Percentiles rank a stretch among this genome's conserved stretches.
These are phyloP conservation scores for Plasmodium knowlesi DNA, from an alignment of 169 alveolate genomes.

Conservation along the genomic window DNA sequence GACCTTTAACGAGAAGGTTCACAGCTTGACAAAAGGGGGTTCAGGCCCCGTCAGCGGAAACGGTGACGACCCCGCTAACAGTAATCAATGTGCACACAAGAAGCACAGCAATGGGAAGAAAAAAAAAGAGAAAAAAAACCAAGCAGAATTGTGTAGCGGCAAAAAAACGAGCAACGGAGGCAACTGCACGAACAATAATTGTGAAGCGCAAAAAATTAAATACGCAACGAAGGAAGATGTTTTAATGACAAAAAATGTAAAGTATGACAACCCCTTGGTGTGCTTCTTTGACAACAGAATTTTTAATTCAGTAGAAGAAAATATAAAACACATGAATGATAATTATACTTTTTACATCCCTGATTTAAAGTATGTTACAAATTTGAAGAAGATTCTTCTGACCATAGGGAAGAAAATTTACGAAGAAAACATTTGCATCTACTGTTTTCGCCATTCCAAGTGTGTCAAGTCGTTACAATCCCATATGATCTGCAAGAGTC, in stretches of 20 bases:
- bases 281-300: slow-evolving; percentile 80
- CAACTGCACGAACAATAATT: background rate
- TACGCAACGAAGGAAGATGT: slow-evolving; percentile 63
- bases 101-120: slow-evolving; percentile 25
- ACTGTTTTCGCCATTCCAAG: slow-evolving; percentile 65
- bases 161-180: background rate
- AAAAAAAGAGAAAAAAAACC: slow-evolving; percentile 50
- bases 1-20: slow-evolving; percentile 75
- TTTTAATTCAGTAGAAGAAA: slow-evolving; percentile 73
- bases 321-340: slow-evolving; percentile 78
- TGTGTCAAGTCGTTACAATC: slow-evolving; percentile 60
- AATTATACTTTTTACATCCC: slow-evolving; percentile 77
- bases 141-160: background rate
- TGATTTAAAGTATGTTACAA: slow-evolving; percentile 63
- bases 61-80: background rate
- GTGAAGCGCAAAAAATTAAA: background rate
- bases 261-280: slow-evolving; percentile 66
- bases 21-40: slow-evolving; percentile 32
- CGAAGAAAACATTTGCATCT: slow-evolving; percentile 80
- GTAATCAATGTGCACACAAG: background rate
- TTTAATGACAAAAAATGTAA: slow-evolving; percentile 40
- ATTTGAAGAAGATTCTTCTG: slow-evolving; percentile 41
- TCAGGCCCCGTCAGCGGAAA: background rate
- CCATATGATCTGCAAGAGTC: slow-evolving; percentile 75
- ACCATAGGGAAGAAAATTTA: slow-evolving; percentile 80